A percentile compares a stretch with the other conserved stretches of the same genome.
phyloP scores from a whole-genome alignment of 2,329 filamentous ascomycete species.

The Gaeumannomyces tritici region DNA sequence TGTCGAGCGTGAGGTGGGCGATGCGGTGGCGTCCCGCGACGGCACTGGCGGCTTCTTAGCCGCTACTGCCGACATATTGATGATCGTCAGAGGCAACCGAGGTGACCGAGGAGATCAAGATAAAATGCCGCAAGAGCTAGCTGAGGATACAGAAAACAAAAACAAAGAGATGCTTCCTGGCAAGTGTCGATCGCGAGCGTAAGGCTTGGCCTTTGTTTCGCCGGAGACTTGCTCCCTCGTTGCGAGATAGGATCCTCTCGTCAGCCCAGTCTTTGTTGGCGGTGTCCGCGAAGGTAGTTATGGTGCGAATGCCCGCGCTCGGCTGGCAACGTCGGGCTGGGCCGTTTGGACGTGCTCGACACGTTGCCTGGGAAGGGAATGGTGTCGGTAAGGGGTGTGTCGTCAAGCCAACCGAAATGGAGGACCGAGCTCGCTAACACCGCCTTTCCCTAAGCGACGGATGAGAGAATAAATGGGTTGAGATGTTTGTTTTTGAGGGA shows the following conservation, averaged over 20 bases:
- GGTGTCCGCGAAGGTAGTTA: not conserved
- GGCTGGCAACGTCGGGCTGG: too few species aligned
- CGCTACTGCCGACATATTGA: conserved; percentile 36
- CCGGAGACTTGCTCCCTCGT: not conserved
- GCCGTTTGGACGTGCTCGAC: not conserved
- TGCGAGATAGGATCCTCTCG: not conserved
- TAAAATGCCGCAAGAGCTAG: not conserved
- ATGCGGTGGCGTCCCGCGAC: conserved; percentile 32
- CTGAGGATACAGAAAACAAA: not conserved
- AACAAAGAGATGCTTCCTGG: not conserved
- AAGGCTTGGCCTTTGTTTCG: not conserved
- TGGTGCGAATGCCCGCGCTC: not conserved
- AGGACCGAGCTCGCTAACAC: not conserved
- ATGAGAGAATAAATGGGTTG: not conserved
- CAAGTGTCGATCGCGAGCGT: not conserved
- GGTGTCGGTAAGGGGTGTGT: not conserved
- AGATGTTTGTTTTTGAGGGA: not conserved
- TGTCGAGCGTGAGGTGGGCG: conserved; percentile 22
- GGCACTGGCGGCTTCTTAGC: conserved; percentile 43
- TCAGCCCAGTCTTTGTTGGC: not conserved
- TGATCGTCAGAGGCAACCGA: not conserved
- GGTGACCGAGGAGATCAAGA: not conserved
- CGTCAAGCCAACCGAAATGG: not conserved
- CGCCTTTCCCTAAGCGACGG: too few species aligned
- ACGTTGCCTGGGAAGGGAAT: not conserved